Evolutionary conservation across 768 basidiomycete species (phyloP).

Genomic region (Trametes elegans): DNA sequence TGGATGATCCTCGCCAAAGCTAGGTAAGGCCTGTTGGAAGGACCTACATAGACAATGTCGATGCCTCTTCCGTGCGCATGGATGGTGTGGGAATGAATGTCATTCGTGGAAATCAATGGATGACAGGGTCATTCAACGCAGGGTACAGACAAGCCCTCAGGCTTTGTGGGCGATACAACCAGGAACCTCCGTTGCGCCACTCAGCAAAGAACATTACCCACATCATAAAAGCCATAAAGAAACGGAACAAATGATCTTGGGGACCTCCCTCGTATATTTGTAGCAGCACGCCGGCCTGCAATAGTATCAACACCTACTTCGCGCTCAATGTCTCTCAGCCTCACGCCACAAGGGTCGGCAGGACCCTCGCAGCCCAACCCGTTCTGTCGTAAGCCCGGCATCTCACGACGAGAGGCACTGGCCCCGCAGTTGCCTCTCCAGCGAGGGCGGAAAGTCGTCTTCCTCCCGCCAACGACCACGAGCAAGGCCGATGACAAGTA

Average conservation of each 20-base stretch:
- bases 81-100: no score
- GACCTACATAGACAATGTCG: no score
- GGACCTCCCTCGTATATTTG: slow-evolving; percentile 53
- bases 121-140: no score
- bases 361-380: slow-evolving; percentile 50
- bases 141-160: no score
- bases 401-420: slow-evolving; percentile 60
- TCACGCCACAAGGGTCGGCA: slow-evolving; percentile 54
- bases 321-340: slow-evolving; percentile 53
- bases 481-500: slow-evolving; percentile 56
- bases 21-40: no score
- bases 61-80: no score
- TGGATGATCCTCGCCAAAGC: no score
- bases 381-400: slow-evolving; percentile 65
- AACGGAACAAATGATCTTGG: slow-evolving; percentile 74
- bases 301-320: slow-evolving; percentile 28
- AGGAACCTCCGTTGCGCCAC: slow-evolving; percentile 41
- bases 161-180: slow-evolving; percentile 59
- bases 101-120: no score
- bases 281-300: slow-evolving; percentile 23
- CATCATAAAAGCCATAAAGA: slow-evolving; percentile 46
- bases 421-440: slow-evolving; percentile 65
- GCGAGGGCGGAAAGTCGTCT: slow-evolving; percentile 77
- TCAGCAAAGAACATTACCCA: not conserved
- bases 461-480: slow-evolving; percentile 56